Evolutionary conservation across 2,329 filamentous ascomycete species (phyloP).

Genomic region (Hypoxylon sp.): DNA sequence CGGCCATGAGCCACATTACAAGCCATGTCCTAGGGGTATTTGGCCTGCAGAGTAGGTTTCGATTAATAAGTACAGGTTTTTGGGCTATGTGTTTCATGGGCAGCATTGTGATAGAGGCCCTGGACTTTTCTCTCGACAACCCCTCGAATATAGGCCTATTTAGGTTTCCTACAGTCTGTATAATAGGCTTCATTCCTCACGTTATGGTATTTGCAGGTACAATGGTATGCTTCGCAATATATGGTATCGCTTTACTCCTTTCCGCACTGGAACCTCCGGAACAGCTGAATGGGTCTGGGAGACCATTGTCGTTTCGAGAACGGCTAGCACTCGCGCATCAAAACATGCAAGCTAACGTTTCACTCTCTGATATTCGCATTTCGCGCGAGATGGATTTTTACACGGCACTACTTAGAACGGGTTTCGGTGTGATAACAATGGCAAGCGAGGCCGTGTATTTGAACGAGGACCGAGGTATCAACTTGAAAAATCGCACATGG

Average conservation of each 20-base stretch:
- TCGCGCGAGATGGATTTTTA: slow-evolving; percentile 96
- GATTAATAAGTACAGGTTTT: slow-evolving; percentile 88
- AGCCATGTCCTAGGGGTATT: slow-evolving; percentile 88
- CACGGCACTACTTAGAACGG: slow-evolving; percentile 86
- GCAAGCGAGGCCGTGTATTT: slow-evolving; percentile 96
- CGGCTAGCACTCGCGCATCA: slow-evolving; percentile 80
- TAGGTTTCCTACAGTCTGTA: slow-evolving; percentile 92
- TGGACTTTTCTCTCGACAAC: slow-evolving; percentile 74
- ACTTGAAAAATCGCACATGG: slow-evolving; percentile 85
- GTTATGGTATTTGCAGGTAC: slow-evolving; percentile 89
- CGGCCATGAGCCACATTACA: slow-evolving; percentile 87
- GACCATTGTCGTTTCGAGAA: slow-evolving; percentile 65
- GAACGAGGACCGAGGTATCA: slow-evolving; percentile 86
- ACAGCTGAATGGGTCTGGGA: slow-evolving; percentile 56
- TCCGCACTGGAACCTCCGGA: slow-evolving; percentile 78
- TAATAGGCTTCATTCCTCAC: slow-evolving; percentile 95
- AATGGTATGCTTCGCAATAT: slow-evolving; percentile 80
- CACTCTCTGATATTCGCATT: slow-evolving; percentile 84
- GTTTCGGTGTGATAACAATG: slow-evolving; percentile 90
- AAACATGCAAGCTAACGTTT: slow-evolving; percentile 93
- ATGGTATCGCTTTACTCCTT: slow-evolving; percentile 80
- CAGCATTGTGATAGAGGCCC: slow-evolving; percentile 83
- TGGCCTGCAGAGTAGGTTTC: slow-evolving; percentile 81
- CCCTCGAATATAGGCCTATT: slow-evolving; percentile 76
- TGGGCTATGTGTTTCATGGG: slow-evolving; percentile 94